phyloP scores from a whole-genome alignment of 1,284 basidiomycete genomes.

The Ganoderma sinense region DNA sequence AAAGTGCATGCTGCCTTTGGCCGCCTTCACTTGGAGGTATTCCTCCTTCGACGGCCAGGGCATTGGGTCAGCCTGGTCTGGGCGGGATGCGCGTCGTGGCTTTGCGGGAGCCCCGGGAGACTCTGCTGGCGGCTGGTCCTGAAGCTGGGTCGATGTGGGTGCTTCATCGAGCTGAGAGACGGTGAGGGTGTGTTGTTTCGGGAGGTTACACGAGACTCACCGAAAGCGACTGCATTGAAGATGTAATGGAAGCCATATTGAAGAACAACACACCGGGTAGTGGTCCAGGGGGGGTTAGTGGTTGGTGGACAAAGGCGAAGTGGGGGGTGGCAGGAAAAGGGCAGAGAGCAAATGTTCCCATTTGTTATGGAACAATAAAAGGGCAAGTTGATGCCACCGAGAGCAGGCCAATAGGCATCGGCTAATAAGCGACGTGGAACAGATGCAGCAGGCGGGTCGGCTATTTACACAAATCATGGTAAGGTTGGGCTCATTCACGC shows the following conservation, averaged over 20 bases:
- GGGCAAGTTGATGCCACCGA: too few species aligned
- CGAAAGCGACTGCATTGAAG: background rate
- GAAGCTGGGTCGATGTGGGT: background rate
- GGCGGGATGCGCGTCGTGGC: background rate
- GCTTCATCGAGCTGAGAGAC: background rate
- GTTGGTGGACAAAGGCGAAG: too few species aligned
- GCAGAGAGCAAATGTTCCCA: too few species aligned
- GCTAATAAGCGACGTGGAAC: too few species aligned
- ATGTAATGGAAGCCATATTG: background rate
- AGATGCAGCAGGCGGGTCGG: too few species aligned
- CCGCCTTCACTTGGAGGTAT: background rate
- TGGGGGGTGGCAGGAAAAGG: too few species aligned
- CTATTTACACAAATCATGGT: too few species aligned
- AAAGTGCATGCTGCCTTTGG: background rate
- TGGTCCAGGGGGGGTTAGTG: too few species aligned
- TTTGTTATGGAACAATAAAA: too few species aligned
- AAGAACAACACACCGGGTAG: background rate
- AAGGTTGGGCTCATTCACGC: too few species aligned
- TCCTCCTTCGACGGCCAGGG: background rate
- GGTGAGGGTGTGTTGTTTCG: background rate
- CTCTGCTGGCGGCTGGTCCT: background rate
- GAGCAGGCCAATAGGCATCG: too few species aligned
- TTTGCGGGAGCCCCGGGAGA: conserved; percentile 1
- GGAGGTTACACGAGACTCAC: background rate
- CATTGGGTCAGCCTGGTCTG: background rate